phyloP scores from a whole-genome alignment of 345 rosid genomes.

The Psidium friedrichsthalianum region DNA sequence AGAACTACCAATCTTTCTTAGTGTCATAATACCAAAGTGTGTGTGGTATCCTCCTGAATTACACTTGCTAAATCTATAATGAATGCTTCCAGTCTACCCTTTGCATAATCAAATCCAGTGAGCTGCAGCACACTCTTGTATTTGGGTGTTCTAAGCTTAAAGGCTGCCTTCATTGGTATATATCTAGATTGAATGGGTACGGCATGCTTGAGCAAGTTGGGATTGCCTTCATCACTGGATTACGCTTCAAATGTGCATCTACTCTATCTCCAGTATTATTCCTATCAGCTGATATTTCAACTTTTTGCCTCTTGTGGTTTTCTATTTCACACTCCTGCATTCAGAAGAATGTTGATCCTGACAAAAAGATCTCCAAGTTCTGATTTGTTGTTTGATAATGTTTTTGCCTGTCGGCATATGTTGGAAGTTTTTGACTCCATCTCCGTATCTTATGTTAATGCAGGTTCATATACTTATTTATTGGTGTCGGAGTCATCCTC shows the following conservation, averaged over 20 bases:
- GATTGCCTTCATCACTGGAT: background rate
- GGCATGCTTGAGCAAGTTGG: background rate
- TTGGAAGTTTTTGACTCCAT: background rate
- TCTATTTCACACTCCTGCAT: background rate
- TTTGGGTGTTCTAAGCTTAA: background rate
- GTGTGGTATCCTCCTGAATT: background rate
- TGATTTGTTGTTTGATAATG: background rate
- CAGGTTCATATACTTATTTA: conserved; percentile 92
- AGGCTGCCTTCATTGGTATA: background rate
- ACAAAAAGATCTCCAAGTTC: background rate
- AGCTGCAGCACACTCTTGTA: background rate
- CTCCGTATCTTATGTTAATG: conserved; percentile 1
- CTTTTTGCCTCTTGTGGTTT: background rate
- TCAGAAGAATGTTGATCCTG: background rate
- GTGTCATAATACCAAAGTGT: background rate
- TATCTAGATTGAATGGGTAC: background rate
- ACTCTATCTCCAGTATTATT: background rate
- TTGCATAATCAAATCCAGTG: background rate
- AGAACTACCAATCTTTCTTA: background rate
- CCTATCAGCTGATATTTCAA: background rate
- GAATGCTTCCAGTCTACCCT: background rate
- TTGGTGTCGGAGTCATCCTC: conserved; percentile 74
- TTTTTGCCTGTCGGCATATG: conserved; percentile 6
- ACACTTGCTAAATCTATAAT: background rate
- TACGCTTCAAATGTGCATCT: background rate